Evolutionary conservation across 139 green algal genomes (phyloP).

Genomic region (Ulvella scutata): DNA sequence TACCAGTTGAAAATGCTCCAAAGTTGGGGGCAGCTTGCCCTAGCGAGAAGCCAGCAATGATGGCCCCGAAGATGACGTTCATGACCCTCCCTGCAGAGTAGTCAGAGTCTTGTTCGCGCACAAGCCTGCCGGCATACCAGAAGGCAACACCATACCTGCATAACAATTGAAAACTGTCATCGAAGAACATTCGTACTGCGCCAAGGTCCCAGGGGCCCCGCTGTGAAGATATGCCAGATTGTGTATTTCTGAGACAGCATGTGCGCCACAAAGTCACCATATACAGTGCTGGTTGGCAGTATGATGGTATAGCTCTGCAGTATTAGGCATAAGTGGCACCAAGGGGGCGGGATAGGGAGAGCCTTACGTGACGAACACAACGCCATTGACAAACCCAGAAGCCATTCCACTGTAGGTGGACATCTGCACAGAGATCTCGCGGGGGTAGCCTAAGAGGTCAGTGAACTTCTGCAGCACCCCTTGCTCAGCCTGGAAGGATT

Average conservation of each 20-base stretch:
- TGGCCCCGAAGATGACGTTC: slow-evolving; percentile 51
- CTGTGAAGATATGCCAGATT: too few species aligned
- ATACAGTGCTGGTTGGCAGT: too few species aligned
- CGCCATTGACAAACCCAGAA: slow-evolving; percentile 17
- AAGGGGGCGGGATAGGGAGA: background rate
- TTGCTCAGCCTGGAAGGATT: slow-evolving; percentile 43
- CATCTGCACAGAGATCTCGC: slow-evolving; percentile 11
- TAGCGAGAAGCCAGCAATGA: slow-evolving; percentile 55
- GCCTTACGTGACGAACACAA: slow-evolving; percentile 34
- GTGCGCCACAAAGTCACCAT: too few species aligned
- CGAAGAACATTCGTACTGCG: too few species aligned
- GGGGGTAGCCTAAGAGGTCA: slow-evolving; percentile 22
- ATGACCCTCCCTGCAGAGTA: slow-evolving; percentile 35
- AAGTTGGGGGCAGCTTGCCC: slow-evolving; percentile 22
- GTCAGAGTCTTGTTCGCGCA: background rate
- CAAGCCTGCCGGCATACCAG: background rate
- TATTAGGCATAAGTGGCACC: background rate
- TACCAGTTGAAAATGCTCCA: background rate
- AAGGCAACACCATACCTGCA: slow-evolving; percentile 37
- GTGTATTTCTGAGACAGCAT: too few species aligned
- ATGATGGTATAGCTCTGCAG: too few species aligned
- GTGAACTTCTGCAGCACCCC: slow-evolving; percentile 28
- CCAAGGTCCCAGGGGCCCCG: too few species aligned
- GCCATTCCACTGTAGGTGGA: slow-evolving; percentile 17
- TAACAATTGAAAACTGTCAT: too few species aligned